Conservation (phyloP, 2,329 filamentous ascomycete genomes). For the Arthroderma uncinatum region DNA sequence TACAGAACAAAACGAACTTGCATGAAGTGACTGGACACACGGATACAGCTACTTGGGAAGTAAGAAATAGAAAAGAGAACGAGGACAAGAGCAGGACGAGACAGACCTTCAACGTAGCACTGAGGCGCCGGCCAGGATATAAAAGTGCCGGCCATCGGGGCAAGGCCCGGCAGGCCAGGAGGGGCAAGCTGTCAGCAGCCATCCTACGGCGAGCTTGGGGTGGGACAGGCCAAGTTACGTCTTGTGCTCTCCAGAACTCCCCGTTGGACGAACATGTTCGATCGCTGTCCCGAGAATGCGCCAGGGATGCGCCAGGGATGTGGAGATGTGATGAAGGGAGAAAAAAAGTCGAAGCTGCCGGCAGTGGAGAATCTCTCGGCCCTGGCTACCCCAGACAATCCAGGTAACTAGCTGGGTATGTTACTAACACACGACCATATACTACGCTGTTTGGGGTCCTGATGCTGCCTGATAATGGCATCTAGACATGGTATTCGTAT, state of each 20-base stretch:
- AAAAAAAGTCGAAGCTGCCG: background rate
- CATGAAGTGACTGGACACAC: background rate
- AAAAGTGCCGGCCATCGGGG: background rate
- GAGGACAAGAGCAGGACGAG: background rate
- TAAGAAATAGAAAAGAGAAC: background rate
- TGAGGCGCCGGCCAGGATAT: background rate
- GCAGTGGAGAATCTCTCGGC: background rate
- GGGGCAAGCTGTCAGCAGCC: background rate
- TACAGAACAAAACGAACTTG: background rate
- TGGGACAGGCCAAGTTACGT: slow-evolving; percentile 1
- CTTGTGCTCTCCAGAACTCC: background rate
- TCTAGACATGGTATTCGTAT: no score
- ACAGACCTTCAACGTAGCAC: background rate
- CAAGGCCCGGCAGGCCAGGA: background rate
- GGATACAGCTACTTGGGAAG: background rate
- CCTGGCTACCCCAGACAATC: background rate
- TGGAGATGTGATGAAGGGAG: background rate
- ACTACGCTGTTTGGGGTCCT: no score
- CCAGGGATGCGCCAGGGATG: background rate
- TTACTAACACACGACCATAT: no score
- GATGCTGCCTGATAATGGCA: no score
- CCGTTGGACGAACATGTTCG: background rate
- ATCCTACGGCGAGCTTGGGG: background rate
- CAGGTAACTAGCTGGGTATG: background rate
- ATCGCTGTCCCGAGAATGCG: background rate